Base-by-base conservation (phyloP, 257 asterid genomes). In the Lycium ferocissimum region DNA sequence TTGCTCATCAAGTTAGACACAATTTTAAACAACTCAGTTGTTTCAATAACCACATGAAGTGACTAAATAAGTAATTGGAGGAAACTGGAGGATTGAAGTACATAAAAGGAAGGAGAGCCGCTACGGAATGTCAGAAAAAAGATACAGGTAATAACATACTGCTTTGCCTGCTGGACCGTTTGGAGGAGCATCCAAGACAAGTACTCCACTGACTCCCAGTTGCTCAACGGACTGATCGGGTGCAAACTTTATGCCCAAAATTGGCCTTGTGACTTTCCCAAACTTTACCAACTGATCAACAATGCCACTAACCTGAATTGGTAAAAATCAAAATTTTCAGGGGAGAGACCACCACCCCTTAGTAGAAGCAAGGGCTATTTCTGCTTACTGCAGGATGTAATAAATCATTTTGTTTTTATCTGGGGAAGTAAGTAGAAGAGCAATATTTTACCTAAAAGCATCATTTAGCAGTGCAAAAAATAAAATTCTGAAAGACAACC, bases 81-180 rank as follows among this genome's bases (percentile, higher is more conserved):
- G 47, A 51, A 53, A 53, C 65, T 76, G 65, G 65, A 33, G 10
- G 26, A 4, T 76, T 76, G 9, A 26, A 76, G 63, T 26, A 35
- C 5, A 78, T 26, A 6, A 26, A 78, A 83, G 66, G 45, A 35
- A 26, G 59, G 14, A 80, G 61, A 47, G 40, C 43, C 12, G 53
- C 51, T 18, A 18, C 62, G 57, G 49, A 18, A 73, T 12, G 37
- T 17, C 18, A 83, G 79, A 66, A 35, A 10, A 47, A 78, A 58
- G 17, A 88, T 53, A 78, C 47, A 53, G 15, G 14, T 26, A 84
- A 4, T 47, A 33, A 85, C 98, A 47, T 93, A 97, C 99, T 18
- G 99, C 99, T 97, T 97, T 97, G 90, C 99, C 99, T 53, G 99
- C 99, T n/a, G 99, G 99, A 83, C 98, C 99, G 86, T 92, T 87